These are phyloP conservation scores for Penicillium glabrum DNA, from an alignment of 2,329 filamentous ascomycete species.

Conservation along the genomic window DNA sequence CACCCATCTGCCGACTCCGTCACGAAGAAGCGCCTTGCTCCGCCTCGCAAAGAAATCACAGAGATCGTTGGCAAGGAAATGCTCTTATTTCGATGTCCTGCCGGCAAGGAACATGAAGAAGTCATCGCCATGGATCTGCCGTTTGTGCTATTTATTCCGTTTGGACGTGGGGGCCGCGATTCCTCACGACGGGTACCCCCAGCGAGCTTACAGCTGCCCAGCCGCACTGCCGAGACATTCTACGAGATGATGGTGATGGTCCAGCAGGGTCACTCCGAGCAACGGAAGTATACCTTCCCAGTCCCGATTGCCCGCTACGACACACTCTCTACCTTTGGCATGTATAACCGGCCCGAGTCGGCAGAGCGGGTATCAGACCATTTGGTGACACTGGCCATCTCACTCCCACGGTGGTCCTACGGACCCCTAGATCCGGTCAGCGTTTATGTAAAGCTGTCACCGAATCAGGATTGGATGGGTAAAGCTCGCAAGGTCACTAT, in stretches of 20 bases:
- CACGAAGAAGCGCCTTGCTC: slow-evolving; percentile 85
- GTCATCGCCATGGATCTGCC: slow-evolving; percentile 96
- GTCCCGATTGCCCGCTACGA: slow-evolving; percentile 92
- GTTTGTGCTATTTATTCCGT: slow-evolving; percentile 96
- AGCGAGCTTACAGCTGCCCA: slow-evolving; percentile 84
- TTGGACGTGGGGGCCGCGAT: slow-evolving; percentile 86
- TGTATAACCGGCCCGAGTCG: slow-evolving; percentile 96
- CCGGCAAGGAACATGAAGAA: slow-evolving; percentile 80
- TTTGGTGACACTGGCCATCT: slow-evolving; percentile 86
- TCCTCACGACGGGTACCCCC: slow-evolving; percentile 86
- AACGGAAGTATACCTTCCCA: slow-evolving; percentile 88
- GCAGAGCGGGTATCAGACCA: slow-evolving; percentile 85
- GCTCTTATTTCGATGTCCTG: slow-evolving; percentile 80
- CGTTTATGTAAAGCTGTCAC: slow-evolving; percentile 90
- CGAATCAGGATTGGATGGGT: slow-evolving; percentile 85
- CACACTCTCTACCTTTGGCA: slow-evolving; percentile 95
- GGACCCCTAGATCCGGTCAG: slow-evolving; percentile 92
- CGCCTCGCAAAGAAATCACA: slow-evolving; percentile 83
- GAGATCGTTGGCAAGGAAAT: slow-evolving; percentile 97
- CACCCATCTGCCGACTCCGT: slow-evolving; percentile 94
- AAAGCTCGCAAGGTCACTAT: slow-evolving; percentile 93
- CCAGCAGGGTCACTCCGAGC: slow-evolving; percentile 81
- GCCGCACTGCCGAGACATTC: slow-evolving; percentile 91
- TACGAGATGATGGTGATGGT: slow-evolving; percentile 97
- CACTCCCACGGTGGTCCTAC: slow-evolving; percentile 92